Conservation (phyloP, 768 basidiomycete species). For the Pleurotus eryngii region DNA sequence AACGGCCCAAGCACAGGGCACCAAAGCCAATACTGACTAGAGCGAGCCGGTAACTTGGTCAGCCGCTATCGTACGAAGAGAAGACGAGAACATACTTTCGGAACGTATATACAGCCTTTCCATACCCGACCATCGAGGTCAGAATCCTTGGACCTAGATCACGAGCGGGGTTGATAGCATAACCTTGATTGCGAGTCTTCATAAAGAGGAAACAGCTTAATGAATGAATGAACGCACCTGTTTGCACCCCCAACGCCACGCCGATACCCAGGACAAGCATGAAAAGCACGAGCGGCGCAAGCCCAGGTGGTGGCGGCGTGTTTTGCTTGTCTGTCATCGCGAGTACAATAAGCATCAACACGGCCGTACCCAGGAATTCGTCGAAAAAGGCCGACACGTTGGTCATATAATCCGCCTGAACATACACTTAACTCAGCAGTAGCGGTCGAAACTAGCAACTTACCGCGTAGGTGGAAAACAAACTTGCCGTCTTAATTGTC, state of each 20-base stretch:
- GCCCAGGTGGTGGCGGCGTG: constrained; percentile 41
- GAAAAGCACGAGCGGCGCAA: constrained; percentile 58
- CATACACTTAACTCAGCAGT: neutral
- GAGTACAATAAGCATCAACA: constrained; percentile 57
- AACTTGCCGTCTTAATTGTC: constrained; percentile 50
- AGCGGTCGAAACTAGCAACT: constrained; percentile 14
- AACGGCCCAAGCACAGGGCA: constrained; percentile 60
- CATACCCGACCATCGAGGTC: constrained; percentile 72
- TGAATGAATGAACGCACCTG: constrained; percentile 26
- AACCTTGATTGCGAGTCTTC: constrained; percentile 18
- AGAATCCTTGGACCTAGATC: constrained; percentile 62
- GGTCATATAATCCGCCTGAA: constrained; percentile 36
- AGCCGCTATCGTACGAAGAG: constrained; percentile 13
- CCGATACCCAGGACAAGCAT: constrained; percentile 57
- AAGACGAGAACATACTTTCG: constrained; percentile 32
- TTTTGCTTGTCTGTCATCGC: constrained; percentile 53
- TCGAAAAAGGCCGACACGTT: constrained; percentile 38
- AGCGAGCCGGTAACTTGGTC: constrained; percentile 11
- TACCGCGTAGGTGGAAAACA: constrained; percentile 63
- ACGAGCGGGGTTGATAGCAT: constrained; percentile 39
- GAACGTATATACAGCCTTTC: constrained; percentile 39
- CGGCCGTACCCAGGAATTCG: constrained; percentile 58
- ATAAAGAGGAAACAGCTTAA: no score
- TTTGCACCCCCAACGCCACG: constrained; percentile 61
- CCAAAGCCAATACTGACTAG: constrained; percentile 75